Base-by-base conservation (phyloP, 2,329 filamentous ascomycete genomes). In the Lachnellula cervina region DNA sequence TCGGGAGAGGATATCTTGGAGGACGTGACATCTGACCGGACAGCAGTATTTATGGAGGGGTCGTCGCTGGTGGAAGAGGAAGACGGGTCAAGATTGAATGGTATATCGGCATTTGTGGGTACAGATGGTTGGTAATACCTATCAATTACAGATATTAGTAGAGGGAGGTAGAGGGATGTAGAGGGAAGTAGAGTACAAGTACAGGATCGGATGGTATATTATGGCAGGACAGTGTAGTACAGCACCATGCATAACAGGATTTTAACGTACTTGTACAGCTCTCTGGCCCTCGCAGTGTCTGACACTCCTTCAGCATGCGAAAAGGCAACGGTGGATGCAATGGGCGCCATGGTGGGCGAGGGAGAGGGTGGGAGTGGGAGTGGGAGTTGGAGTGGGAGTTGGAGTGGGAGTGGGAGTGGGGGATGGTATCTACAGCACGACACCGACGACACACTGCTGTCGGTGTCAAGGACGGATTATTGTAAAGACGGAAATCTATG, bases 1-100 rank as follows among this genome's bases (percentile, higher is more conserved):
- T 76, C 78, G 43, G 75, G 67, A 17, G 66, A 69, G 1, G 67
- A 68, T 13, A 67, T 61, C 47, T 69, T 69, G 19, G 62, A 62
- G 1, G 68, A 66, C 9, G 62, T 63, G 32, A 68, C 50, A 34
- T 58, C 60, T 16, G 67, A 67, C 17, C 47, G 59, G 34, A 68
- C 55, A 21, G 61, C 60, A 5, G 62, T 44, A 14, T 63, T 54
- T 25, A 42, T 25, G 8, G 25, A 28, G 16, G 44, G 3, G 28
- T 60, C 59, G 23, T 44, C 34, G 13, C 55, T 42, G 47, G n/a
- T 19, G 35, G 6, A 4, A 49, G 4, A 23, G 40, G 37, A 4
- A 44, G 51, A 32, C 52, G 49, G 1, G 43, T 32, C 28, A 32
- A 32, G 8, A 32, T 8, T 4, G 28, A 32, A 32, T 32, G 28